Percentiles rank a stretch among this genome's conserved stretches.
phyloP scores from a whole-genome alignment of 176 grass and related monocot genomes.

The Paspalum vaginatum region DNA sequence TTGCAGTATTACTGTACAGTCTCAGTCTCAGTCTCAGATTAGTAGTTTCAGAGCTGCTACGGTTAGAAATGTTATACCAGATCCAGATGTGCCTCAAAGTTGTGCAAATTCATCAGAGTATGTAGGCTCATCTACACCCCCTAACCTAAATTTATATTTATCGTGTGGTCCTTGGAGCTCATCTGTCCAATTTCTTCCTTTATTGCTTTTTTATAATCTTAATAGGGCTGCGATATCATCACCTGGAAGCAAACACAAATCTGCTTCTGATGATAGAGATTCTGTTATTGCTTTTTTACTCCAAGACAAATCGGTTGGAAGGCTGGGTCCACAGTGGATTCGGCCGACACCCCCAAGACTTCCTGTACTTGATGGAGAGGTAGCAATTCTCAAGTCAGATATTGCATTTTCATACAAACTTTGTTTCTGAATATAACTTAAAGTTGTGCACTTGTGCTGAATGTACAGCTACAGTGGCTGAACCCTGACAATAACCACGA shows the following conservation, averaged over 20 bases:
- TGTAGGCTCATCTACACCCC: slow-evolving; percentile 41
- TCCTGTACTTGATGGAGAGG: slow-evolving; percentile 90
- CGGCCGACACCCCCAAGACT: slow-evolving; percentile 85
- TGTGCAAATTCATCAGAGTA: slow-evolving; percentile 83
- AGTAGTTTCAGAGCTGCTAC: slow-evolving; percentile 68
- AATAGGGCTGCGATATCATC: slow-evolving; percentile 54
- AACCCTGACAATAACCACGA: slow-evolving; percentile 96
- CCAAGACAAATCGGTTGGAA: slow-evolving; percentile 59
- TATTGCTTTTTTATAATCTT: slow-evolving; percentile 26
- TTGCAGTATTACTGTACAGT: slow-evolving; percentile 43
- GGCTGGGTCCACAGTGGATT: slow-evolving; percentile 84
- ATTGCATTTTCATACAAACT: slow-evolving; percentile 26
- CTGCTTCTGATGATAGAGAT: slow-evolving; percentile 62
- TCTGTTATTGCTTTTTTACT: slow-evolving; percentile 62
- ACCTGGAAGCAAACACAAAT: slow-evolving; percentile 62
- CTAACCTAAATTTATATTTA: slow-evolving; percentile 5
- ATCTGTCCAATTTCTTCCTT: slow-evolving; percentile 9
- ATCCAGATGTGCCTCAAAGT: slow-evolving; percentile 77
- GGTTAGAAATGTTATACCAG: slow-evolving; percentile 82
- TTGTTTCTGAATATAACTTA: slow-evolving; percentile 28
- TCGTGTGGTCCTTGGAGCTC: slow-evolving; percentile 4
- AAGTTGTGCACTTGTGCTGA: slow-evolving; percentile 32
- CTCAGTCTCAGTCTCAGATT: slow-evolving; percentile 45
- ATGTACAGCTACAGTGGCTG: slow-evolving; percentile 82
- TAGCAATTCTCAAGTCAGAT: slow-evolving; percentile 35